A percentile compares a stretch with the other conserved stretches of the same genome.
phyloP scores from a whole-genome alignment of 169 alveolate species.

The Ichthyophthirius multifiliis region DNA sequence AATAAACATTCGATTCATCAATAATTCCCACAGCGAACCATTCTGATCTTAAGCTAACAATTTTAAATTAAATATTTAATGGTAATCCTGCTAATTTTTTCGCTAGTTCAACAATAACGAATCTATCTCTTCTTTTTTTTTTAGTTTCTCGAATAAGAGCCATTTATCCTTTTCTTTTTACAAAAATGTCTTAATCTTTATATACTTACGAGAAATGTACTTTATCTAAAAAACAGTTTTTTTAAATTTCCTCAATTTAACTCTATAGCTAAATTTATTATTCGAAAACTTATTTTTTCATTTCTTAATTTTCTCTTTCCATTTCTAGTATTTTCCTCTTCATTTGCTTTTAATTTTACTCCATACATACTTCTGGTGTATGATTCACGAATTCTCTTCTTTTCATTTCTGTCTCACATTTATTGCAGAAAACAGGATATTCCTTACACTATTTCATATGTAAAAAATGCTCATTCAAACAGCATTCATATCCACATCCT shows the following conservation, averaged over 20 bases:
- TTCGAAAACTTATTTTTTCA: not conserved
- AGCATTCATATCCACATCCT: conserved; percentile 19
- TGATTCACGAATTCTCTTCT: conserved; percentile 5
- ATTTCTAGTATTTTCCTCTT: not conserved
- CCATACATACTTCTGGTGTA: conserved; percentile 2
- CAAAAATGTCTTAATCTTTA: conserved; percentile 19
- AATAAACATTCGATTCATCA: conserved; percentile 19
- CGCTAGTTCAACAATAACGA: conserved; percentile 13
- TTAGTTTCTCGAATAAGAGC: conserved; percentile 21
- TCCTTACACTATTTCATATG: conserved; percentile 16
- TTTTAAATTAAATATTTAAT: not conserved
- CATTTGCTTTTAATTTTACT: not conserved
- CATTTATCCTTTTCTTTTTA: not conserved
- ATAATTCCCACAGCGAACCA: conserved; percentile 45
- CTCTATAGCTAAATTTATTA: not conserved
- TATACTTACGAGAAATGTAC: not conserved
- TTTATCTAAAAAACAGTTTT: no score
- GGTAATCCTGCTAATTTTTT: not conserved
- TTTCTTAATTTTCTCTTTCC: not conserved
- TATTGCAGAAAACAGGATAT: conserved; percentile 21
- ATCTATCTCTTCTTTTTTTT: conserved; percentile 37
- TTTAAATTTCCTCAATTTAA: conserved; percentile 17
- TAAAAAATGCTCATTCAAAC: conserved; percentile 3
- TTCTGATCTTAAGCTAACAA: not conserved
- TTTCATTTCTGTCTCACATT: conserved; percentile 2